Percentiles rank a stretch among this genome's conserved stretches.
These are phyloP conservation scores for Holtermannia corniformis DNA, from an alignment of 768 basidiomycete genomes.

Conservation along the genomic window DNA sequence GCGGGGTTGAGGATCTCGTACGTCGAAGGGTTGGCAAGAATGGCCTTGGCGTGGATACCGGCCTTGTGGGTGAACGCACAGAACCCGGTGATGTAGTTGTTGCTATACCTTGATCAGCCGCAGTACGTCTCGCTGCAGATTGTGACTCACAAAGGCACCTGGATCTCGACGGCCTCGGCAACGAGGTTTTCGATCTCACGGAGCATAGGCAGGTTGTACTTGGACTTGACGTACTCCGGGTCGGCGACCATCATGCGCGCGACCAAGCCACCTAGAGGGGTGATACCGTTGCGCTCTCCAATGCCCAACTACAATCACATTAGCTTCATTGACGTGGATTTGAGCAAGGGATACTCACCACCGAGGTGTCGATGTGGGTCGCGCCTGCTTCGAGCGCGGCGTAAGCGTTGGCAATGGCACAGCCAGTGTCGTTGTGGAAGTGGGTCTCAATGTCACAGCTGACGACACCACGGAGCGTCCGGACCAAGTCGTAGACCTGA, in stretches of 20 bases:
- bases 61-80: conserved; percentile 99
- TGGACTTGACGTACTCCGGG: conserved; percentile 98
- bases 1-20: conserved; percentile 99
- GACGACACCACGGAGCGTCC: conserved; percentile 92
- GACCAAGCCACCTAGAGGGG: conserved; percentile 90
- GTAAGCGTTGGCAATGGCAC: conserved; percentile 95
- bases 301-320: conserved; percentile 85
- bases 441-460: conserved; percentile 96
- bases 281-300: conserved; percentile 97
- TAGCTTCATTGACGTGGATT: too few relatives aligned
- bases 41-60: conserved; percentile 99
- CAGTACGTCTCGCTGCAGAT: neutral
- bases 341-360: conserved; percentile 6
- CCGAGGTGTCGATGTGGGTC: conserved; percentile 92
- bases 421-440: conserved; percentile 88
- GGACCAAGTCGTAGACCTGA: conserved; percentile 95
- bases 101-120: conserved; percentile 20
- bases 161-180: conserved; percentile 96
- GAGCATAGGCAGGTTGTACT: conserved; percentile 96
- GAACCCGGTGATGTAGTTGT: conserved; percentile 67
- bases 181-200: conserved; percentile 98
- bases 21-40: conserved; percentile 96
- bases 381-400: conserved; percentile 97
- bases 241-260: conserved; percentile 91
- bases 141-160: conserved; percentile 63